Evolutionary conservation across 441 rosid genomes (phyloP).

Genomic region (Croton laevigatus): DNA sequence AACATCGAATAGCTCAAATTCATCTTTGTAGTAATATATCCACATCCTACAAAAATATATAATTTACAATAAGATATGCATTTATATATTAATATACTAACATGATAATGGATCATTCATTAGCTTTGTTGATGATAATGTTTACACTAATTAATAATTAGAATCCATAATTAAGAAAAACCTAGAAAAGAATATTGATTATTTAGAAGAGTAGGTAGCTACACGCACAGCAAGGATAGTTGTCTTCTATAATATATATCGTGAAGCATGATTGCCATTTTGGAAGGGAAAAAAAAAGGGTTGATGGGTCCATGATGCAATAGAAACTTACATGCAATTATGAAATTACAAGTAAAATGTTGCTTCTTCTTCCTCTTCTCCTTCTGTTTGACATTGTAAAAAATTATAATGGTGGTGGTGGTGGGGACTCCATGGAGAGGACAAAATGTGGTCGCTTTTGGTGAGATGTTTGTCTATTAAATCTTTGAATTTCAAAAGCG

Average conservation of each 20-base stretch:
- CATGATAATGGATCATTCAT: too few relatives aligned
- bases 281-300: not conserved
- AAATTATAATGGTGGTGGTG: not conserved
- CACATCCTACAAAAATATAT: too few relatives aligned
- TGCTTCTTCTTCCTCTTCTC: not conserved
- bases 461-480: not conserved
- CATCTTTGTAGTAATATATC: too few relatives aligned
- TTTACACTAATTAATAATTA: too few relatives aligned
- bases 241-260: too few relatives aligned
- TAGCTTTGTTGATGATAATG: too few relatives aligned
- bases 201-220: not conserved
- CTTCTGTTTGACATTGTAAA: slow-evolving; percentile 3
- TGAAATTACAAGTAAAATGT: slow-evolving; percentile 9
- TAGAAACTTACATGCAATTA: not conserved
- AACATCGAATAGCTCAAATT: too few relatives aligned
- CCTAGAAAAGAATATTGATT: not conserved
- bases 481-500: slow-evolving; percentile 14
- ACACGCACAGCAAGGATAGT: slow-evolving; percentile 28
- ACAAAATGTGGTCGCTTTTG: slow-evolving; percentile 1
- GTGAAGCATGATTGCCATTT: slow-evolving; percentile 12
- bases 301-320: slow-evolving; percentile 1
- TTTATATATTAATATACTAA: too few relatives aligned
- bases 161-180: too few relatives aligned
- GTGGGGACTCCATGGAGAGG: slow-evolving; percentile 12
- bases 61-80: too few relatives aligned